Evolutionary conservation across 768 basidiomycete species (phyloP), one percentile per base, ranked within the genome.

Genomic region (Mycena alexandri): DNA sequence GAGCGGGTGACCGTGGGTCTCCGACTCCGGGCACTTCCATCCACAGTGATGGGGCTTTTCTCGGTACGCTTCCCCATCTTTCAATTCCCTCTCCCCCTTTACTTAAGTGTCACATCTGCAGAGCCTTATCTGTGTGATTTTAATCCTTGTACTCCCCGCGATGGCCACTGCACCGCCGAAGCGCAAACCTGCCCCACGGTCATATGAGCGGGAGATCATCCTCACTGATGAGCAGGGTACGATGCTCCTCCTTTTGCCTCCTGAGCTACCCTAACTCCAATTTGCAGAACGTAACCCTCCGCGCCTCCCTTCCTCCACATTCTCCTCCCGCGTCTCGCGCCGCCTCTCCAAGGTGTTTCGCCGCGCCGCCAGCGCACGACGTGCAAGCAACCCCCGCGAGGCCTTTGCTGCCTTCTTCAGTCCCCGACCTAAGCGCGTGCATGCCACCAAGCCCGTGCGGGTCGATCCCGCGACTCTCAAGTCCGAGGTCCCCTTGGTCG

Each of bases 401-500:
- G 53, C 53, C 19, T n/a, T 66, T 43, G 22, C 59, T 3, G 53
- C 33, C n/a, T 11, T 65, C 51, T 65, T 59, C 59, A n/a, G 43
- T 5, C 46, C 44, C 24, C 41, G 19, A 0, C 50, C 64, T 9
- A 65, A 59, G 22, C 53, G 44, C 44, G 25, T 50, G 17, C 52
- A 43, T 16, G 43, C 59, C 1, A 2, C 17, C 14, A 33, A 14
- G 5, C 65, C 65, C 19, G 17, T 10, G 5, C 65, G 24, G 21
- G 38, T 67, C 38, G 21, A 67, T 17, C 65, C 53, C n/a, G 47
- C 33, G 53, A 67, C 46, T 16, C 59, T 67, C 36, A 25, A 16
- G 3, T 12, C 36, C 7, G 59, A 48, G 2, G 29, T 61, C 3
- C 65, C 65, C 2, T 21, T 48, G 46, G 38, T 56, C 1, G 59